A percentile compares a stretch with the other conserved stretches of the same genome.
Conservation (phyloP, 257 asterid species). For the Scutellaria baicalensis region DNA sequence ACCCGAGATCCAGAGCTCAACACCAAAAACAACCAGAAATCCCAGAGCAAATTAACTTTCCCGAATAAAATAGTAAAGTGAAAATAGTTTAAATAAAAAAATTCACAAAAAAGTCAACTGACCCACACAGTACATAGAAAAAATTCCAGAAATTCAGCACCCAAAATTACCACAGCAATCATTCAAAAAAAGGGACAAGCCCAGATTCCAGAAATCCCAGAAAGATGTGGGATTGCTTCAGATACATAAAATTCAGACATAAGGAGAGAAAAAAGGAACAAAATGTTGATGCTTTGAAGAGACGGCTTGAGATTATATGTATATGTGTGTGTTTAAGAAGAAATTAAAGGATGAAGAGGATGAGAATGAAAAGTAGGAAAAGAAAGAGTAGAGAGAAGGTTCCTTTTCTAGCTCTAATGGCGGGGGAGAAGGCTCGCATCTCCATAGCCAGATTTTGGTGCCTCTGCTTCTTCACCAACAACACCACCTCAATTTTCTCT, state of each 20-base stretch:
- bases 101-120: constrained; percentile 16
- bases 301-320: neutral
- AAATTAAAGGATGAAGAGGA: constrained; percentile 64
- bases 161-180: neutral
- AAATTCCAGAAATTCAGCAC: constrained; percentile 18
- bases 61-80: constrained; percentile 27
- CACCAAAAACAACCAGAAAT: neutral
- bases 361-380: constrained; percentile 76
- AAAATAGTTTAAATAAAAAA: neutral
- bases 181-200: constrained; percentile 6
- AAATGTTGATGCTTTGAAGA: constrained; percentile 18
- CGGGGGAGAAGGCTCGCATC: constrained; percentile 50
- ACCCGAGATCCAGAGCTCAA: constrained; percentile 51
- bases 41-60: constrained; percentile 18
- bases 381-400: constrained; percentile 57
- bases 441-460: constrained; percentile 44
- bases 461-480: constrained; percentile 34
- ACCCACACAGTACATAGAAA: constrained; percentile 15
- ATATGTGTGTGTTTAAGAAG: neutral
- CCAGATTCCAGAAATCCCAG: constrained; percentile 38
- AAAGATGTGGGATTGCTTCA: neutral
- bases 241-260: too few species aligned
- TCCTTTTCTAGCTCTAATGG: constrained; percentile 40
- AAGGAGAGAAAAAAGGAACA: constrained; percentile 8
- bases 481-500: constrained; percentile 30